Evolutionary conservation across 768 basidiomycete genomes (phyloP).

Genomic region (Pisolithus sp.): DNA sequence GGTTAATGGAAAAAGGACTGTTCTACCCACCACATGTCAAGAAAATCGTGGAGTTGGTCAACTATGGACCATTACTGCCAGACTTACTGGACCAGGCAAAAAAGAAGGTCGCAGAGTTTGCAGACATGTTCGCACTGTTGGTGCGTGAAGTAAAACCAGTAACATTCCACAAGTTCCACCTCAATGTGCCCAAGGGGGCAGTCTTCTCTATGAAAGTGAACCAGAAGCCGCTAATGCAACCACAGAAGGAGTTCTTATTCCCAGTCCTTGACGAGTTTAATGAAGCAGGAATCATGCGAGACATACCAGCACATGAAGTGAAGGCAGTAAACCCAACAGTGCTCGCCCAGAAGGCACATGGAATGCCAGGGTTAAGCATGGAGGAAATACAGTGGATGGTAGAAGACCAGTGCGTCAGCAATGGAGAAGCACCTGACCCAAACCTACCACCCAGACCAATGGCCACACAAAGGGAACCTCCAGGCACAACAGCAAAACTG

Average conservation of each 20-base stretch:
- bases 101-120: slow-evolving; percentile 22
- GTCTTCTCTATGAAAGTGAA: slow-evolving; percentile 28
- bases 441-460: neutral
- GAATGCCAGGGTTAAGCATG: too few species aligned
- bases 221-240: slow-evolving; percentile 26
- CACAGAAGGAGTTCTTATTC: slow-evolving; percentile 28
- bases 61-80: slow-evolving; percentile 21
- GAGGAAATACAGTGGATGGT: too few species aligned
- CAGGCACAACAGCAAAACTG: too few species aligned
- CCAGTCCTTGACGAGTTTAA: slow-evolving; percentile 29
- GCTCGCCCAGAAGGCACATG: neutral
- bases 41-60: slow-evolving; percentile 11
- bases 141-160: slow-evolving; percentile 33
- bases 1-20: slow-evolving; percentile 6
- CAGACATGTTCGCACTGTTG: slow-evolving; percentile 36
- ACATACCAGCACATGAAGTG: slow-evolving; percentile 5
- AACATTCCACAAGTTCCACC: slow-evolving; percentile 24
- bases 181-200: slow-evolving; percentile 25
- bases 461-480: too few species aligned
- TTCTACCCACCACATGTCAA: slow-evolving; percentile 14
- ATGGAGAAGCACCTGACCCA: neutral
- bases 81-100: slow-evolving; percentile 18
- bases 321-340: slow-evolving; percentile 9
- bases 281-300: slow-evolving; percentile 22
- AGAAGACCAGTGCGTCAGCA: neutral